Percentiles rank a stretch among this genome's conserved stretches.
Evolutionary conservation across 192 early-diverging fungal genomes (phyloP).

Genomic region (Glomus cerebriforme): DNA sequence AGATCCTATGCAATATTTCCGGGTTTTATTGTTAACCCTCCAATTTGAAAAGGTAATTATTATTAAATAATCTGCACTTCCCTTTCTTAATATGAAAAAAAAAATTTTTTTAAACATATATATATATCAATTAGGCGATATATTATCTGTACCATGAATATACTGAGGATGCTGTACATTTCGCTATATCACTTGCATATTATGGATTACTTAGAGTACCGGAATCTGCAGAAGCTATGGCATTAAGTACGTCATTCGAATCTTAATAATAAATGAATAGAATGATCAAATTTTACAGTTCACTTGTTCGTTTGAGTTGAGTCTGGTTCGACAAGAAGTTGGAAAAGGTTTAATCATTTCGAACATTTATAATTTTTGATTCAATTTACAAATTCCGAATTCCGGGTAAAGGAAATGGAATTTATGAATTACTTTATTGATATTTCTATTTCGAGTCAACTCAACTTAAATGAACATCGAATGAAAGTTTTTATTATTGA

Average conservation of each 20-base stretch:
- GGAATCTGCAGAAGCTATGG: conserved; percentile 44
- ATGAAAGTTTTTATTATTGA: neutral
- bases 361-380: too few species aligned
- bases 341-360: too few species aligned
- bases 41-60: conserved; percentile 77
- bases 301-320: neutral
- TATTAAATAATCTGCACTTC: neutral
- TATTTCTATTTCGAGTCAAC: too few species aligned
- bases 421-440: too few species aligned
- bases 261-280: neutral
- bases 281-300: neutral
- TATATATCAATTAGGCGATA: conserved; percentile 56
- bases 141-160: conserved; percentile 66
- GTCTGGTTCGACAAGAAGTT: too few species aligned
- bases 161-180: conserved; percentile 86
- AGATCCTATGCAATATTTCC: conserved; percentile 78
- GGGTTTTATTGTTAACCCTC: conserved; percentile 80
- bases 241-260: conserved; percentile 40
- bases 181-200: conserved; percentile 81
- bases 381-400: too few species aligned
- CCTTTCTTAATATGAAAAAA: neutral
- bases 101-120: neutral
- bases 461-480: neutral
- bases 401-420: too few species aligned
- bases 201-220: conserved; percentile 79